Percentiles rank a stretch among this genome's conserved stretches.
phyloP scores from a whole-genome alignment of 352 stramenopile genomes.

The Elongisporangium anandrum region DNA sequence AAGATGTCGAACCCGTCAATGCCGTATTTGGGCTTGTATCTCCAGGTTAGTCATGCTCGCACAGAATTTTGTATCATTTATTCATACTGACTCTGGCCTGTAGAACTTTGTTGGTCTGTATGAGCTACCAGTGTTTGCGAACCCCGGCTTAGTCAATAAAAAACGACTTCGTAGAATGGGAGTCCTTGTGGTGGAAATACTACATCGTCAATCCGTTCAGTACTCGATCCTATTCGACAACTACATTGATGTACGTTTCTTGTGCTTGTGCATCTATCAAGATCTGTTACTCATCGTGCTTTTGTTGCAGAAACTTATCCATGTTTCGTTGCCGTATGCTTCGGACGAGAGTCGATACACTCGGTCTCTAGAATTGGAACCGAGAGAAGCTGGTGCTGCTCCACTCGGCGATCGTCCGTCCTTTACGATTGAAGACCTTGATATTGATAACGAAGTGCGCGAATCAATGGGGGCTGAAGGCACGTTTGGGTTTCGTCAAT shows the following conservation, averaged over 20 bases:
- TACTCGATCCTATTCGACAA: conserved; percentile 63
- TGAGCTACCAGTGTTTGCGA: conserved; percentile 71
- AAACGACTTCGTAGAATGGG: conserved; percentile 69
- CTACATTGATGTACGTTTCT: conserved; percentile 49
- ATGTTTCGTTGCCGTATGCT: conserved; percentile 62
- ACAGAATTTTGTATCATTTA: background rate
- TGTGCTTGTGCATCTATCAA: background rate
- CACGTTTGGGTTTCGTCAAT: conserved; percentile 77
- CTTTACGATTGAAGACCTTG: conserved; percentile 49
- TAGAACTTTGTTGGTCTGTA: conserved; percentile 78
- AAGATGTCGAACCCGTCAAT: conserved; percentile 68
- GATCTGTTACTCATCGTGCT: background rate
- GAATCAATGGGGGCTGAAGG: conserved; percentile 71
- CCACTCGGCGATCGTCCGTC: conserved; percentile 56
- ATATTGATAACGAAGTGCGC: conserved; percentile 74
- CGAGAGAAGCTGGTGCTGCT: conserved; percentile 58
- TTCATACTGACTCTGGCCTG: background rate
- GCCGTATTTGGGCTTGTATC: conserved; percentile 83
- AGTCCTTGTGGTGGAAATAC: conserved; percentile 71
- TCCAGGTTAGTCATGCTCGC: conserved; percentile 42
- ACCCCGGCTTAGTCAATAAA: conserved; percentile 60
- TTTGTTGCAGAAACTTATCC: conserved; percentile 49
- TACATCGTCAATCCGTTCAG: conserved; percentile 61
- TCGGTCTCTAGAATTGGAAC: conserved; percentile 69
- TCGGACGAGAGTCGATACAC: conserved; percentile 76